Base-by-base conservation (phyloP, 768 basidiomycete genomes). In the Suillus cothurnatus region DNA sequence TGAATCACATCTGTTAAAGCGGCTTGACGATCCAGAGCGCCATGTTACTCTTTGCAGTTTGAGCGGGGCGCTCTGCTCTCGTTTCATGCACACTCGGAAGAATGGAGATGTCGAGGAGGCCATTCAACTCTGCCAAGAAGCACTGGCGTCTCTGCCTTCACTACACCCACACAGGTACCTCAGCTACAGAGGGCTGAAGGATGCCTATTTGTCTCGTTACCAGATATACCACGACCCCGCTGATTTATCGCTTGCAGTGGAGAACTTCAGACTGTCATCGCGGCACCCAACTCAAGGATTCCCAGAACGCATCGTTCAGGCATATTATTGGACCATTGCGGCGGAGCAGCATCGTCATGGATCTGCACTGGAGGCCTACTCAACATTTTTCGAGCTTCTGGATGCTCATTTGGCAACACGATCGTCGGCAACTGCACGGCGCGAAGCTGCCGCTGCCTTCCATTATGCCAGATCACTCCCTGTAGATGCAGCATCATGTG, bases 191-290 rank as follows among this genome's bases (percentile, higher is more conserved):
- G 2, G 21, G 43, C 43, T 45, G 21, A 0, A 45, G 8, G 7
- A n/a, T 0, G 71, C 74, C 21, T 57, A 74, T 53, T 59, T 74
- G 19, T 72, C 70, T 56, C 74, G 74, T 32, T 74, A 69, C 67
- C 74, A 69, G 49, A 7, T 71, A 8, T 55, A 62, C 39, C 62
- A 63, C 11, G 28, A 68, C 28, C 52, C 34, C n/a, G 56, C 65
- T 6, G 73, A 75, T 57, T 61, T 75, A 11, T 4, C 11, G 5
- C 11, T 47, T 2, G 45, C 26, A 21, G 26, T 7, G 66, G 70
- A 34, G 39, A 79, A 53, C 58, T 80, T 14, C 61, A 76, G n/a
- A 64, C 39, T n/a, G 72, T 73, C 32, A 67, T 80, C 38, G 62
- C 0, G 4, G 2, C 45, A 47, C 4, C 45, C 45, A 2, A 47